phyloP scores from a whole-genome alignment of 257 asterid species.

The Osmanthus fragrans region DNA sequence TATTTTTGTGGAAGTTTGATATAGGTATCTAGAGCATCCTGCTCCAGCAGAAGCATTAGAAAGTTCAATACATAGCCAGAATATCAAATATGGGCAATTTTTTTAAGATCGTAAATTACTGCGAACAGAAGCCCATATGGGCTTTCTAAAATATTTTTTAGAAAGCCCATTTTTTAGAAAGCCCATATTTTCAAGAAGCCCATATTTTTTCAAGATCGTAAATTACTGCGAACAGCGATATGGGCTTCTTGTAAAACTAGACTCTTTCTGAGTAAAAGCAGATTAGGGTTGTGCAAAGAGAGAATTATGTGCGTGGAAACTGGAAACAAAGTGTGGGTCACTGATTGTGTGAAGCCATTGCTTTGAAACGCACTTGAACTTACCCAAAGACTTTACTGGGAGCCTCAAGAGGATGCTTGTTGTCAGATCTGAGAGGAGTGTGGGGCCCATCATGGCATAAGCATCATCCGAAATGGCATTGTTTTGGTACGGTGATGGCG shows the following conservation, averaged over 20 bases:
- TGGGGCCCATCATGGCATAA: slow-evolving; percentile 14
- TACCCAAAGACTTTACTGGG: slow-evolving; percentile 50
- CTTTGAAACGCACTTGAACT: slow-evolving; percentile 57
- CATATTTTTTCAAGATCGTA: too few species aligned
- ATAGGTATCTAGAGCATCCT: too few species aligned
- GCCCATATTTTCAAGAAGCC: too few species aligned
- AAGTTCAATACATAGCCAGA: too few species aligned
- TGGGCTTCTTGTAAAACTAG: slow-evolving; percentile 34
- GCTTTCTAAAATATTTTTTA: too few species aligned
- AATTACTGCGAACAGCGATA: too few species aligned
- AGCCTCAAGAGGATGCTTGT: slow-evolving; percentile 45
- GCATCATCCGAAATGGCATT: slow-evolving; percentile 10
- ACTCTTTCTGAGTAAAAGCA: slow-evolving; percentile 36
- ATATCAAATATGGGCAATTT: too few species aligned
- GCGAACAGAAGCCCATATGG: too few species aligned
- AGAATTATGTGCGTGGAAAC: slow-evolving; percentile 31
- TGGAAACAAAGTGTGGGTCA: slow-evolving; percentile 40
- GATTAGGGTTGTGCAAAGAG: slow-evolving; percentile 33
- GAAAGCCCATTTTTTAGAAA: too few species aligned
- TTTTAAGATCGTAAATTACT: too few species aligned
- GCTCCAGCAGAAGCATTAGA: too few species aligned
- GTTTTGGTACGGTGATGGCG: slow-evolving; percentile 9
- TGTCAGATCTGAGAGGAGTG: slow-evolving; percentile 45
- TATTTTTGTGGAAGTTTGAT: too few species aligned
- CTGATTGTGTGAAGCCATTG: slow-evolving; percentile 47